Conservation (phyloP, 2,329 filamentous ascomycete species). For the Clonostachys rhizophaga region DNA sequence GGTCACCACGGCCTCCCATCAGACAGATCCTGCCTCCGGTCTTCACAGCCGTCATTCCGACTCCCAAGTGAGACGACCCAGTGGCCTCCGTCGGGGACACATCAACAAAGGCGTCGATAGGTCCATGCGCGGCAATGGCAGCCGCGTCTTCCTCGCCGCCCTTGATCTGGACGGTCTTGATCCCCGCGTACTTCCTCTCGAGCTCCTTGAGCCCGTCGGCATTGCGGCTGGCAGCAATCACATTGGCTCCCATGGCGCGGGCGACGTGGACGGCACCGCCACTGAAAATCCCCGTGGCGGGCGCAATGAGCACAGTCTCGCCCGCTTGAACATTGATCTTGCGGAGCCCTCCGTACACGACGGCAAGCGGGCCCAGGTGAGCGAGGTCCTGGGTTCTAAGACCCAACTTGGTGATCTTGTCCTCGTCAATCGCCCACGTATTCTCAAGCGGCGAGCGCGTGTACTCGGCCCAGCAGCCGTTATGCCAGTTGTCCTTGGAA, state of each 20-base stretch:
- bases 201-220: conserved; percentile 23
- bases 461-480: conserved; percentile 22
- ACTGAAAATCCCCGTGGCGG: conserved; percentile 44
- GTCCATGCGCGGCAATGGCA: conserved; percentile 13
- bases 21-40: conserved; percentile 12
- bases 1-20: conserved; percentile 6
- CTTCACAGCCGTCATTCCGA: conserved; percentile 12
- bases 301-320: conserved; percentile 41
- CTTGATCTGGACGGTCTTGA: conserved; percentile 28
- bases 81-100: conserved; percentile 29
- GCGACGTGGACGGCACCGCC: conserved; percentile 42
- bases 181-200: neutral
- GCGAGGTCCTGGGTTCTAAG: neutral
- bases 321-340: conserved; percentile 35
- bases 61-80: too few relatives aligned
- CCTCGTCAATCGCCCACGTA: conserved; percentile 5
- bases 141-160: conserved; percentile 30
- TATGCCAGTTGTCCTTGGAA: conserved; percentile 18
- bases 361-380: conserved; percentile 13
- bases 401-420: neutral
- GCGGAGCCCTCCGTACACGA: conserved; percentile 38
- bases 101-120: conserved; percentile 37
- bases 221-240: conserved; percentile 46
- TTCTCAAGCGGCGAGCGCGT: conserved; percentile 25
- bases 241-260: conserved; percentile 42